These are phyloP conservation scores for Fusarium sororula DNA, from an alignment of 2,329 filamentous ascomycete genomes.

Conservation along the genomic window DNA sequence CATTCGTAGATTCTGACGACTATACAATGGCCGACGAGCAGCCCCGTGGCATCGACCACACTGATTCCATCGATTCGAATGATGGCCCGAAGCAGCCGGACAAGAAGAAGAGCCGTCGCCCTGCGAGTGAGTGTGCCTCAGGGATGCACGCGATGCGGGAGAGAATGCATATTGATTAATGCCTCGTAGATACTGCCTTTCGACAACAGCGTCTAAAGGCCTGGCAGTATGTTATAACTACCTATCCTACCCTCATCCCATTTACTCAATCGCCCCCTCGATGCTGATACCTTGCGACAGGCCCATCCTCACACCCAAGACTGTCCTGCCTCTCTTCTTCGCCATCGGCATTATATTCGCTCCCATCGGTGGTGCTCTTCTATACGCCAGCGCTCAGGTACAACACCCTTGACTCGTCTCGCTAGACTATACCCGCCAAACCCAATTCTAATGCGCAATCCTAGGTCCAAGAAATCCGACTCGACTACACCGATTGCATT, in stretches of 20 bases:
- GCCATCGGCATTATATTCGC: conserved; percentile 91
- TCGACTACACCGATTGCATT: conserved; percentile 88
- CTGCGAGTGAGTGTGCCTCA: conserved; percentile 73
- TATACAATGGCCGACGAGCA: conserved; percentile 58
- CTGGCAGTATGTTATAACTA: conserved; percentile 82
- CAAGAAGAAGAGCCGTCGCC: conserved; percentile 90
- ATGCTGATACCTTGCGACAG: conserved; percentile 60
- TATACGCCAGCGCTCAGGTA: conserved; percentile 87
- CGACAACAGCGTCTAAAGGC: conserved; percentile 96
- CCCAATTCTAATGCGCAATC: conserved; percentile 14
- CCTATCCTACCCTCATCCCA: conserved; percentile 2
- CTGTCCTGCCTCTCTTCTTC: conserved; percentile 91
- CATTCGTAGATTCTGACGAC: conserved; percentile 25
- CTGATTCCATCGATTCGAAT: conserved; percentile 65
- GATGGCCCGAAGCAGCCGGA: conserved; percentile 66
- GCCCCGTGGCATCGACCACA: conserved; percentile 54
- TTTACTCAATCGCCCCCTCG: conserved; percentile 3
- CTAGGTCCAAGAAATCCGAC: conserved; percentile 87
- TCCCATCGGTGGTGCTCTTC: conserved; percentile 85
- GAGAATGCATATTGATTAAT: conserved; percentile 29
- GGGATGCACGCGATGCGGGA: conserved; percentile 1
- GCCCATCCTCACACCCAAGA: conserved; percentile 95
- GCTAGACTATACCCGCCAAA: background rate
- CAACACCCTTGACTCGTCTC: background rate
- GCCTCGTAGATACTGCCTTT: conserved; percentile 84